Base-by-base conservation (phyloP, 306 rosid species). In the Prunus dulcis region DNA sequence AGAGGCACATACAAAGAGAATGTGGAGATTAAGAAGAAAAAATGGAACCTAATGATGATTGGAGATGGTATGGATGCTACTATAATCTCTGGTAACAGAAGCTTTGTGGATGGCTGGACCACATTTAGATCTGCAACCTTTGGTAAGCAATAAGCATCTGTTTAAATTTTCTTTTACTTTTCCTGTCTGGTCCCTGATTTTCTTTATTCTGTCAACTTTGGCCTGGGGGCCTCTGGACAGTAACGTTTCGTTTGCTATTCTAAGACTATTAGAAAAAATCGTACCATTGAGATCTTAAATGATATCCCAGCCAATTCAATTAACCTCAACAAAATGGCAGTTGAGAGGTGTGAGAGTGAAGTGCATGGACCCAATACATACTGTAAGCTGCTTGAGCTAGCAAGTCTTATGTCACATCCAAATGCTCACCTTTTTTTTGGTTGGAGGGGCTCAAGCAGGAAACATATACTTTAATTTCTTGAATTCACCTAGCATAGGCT, bases 21-120 rank as follows among this genome's bases (percentile, higher is more conserved):
- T 9, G 92, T 92, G 51, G 98, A 92, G 87, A 89, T 95, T 76
- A 92, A 91, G 86, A 91, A 88, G 90, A 95, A 95, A 82, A 92
- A 89, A 22, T 95, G 99, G 98, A 92, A 95, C 56, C 76, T 95
- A 38, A 84, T 95, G 93, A 79, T 95, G 73, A 57, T 92, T 2
- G 99, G 99, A 13, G 99, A 92, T 65, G 98, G 97, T 0, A 91
- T 92, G 58, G 81, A 82, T 61, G 81, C 82, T n/a, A 95, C 99
- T 7, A 10, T 89, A 4, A 88, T 95, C 18, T 71, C 97, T 61
- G 93, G 98, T 14, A 83, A 77, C 65, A 87, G 90, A 69, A 95
- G 41, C 64, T 67, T 3, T 10, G 4, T 78, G 25, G 98, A 89
- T 73, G 93, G 97, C 25, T 92, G 96, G 98, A 92, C 98, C 64